A percentile compares a stretch with the other conserved stretches of the same genome.
Evolutionary conservation across 2,329 filamentous ascomycete species (phyloP).

Genomic region (Curvularia sp.): DNA sequence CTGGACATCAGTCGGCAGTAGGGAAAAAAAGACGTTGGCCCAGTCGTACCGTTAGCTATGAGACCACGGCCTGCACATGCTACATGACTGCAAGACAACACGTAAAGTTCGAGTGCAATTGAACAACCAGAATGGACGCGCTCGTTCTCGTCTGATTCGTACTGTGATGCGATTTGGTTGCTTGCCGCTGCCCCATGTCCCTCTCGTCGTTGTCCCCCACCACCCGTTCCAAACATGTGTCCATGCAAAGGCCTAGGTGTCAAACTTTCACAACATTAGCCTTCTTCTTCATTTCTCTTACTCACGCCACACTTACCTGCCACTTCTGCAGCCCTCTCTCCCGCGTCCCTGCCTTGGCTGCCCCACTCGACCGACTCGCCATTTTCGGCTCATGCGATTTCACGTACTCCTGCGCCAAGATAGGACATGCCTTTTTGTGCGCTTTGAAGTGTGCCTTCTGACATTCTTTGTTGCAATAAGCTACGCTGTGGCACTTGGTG

Average conservation of each 20-base stretch:
- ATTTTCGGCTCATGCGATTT: slow-evolving; percentile 51
- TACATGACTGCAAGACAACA: not conserved
- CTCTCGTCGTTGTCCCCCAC: not conserved
- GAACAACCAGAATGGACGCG: not conserved
- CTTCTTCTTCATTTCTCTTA: not conserved
- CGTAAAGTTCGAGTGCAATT: not conserved
- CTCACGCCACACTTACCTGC: slow-evolving; percentile 37
- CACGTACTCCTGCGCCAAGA: slow-evolving; percentile 50
- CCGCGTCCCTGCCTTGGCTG: slow-evolving; percentile 43
- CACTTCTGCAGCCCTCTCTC: slow-evolving; percentile 52
- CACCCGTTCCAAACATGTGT: not conserved
- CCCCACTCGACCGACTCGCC: slow-evolving; percentile 38
- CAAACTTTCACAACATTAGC: slow-evolving; percentile 11
- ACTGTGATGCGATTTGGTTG: not conserved
- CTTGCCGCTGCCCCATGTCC: not conserved
- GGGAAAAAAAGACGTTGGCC: slow-evolving; percentile 3
- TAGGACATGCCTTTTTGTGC: slow-evolving; percentile 53
- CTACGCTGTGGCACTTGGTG: slow-evolving; percentile 50
- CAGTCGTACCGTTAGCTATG: not conserved
- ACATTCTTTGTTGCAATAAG: slow-evolving; percentile 53
- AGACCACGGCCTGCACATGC: not conserved
- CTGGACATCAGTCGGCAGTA: slow-evolving; percentile 1
- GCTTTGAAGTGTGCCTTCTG: slow-evolving; percentile 51
- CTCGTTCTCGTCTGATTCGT: not conserved
- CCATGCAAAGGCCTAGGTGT: slow-evolving; percentile 9